These are phyloP conservation scores for Priceomyces carsonii DNA, from an alignment of 805 yeast genomes.

Conservation along the genomic window DNA sequence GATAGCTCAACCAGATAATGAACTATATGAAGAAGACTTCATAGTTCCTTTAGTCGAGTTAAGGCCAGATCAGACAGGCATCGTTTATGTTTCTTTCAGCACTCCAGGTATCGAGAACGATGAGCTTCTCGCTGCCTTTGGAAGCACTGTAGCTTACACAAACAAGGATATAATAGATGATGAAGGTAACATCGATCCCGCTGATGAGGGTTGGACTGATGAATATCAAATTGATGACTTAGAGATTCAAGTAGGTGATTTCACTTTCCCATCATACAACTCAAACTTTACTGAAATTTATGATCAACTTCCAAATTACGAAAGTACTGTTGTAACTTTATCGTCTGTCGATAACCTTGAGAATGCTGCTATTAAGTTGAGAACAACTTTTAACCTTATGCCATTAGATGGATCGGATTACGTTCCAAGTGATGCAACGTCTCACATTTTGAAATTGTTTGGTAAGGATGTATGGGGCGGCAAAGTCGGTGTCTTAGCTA, in stretches of 20 bases:
- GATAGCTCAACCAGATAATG: conserved; percentile 61
- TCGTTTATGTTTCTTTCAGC: conserved; percentile 74
- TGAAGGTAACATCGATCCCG: conserved; percentile 63
- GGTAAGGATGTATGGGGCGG: conserved; percentile 74
- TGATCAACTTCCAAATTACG: conserved; percentile 66
- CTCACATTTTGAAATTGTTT: conserved; percentile 76
- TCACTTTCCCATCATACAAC: conserved; percentile 71
- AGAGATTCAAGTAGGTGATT: conserved; percentile 77
- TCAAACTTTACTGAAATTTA: conserved; percentile 73
- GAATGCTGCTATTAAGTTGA: conserved; percentile 51
- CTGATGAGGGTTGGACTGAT: conserved; percentile 84
- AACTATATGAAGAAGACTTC: conserved; percentile 64
- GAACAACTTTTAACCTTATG: conserved; percentile 46
- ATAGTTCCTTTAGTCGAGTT: conserved; percentile 72
- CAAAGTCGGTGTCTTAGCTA: conserved; percentile 51
- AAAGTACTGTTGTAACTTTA: conserved; percentile 69
- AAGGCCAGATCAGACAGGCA: conserved; percentile 68
- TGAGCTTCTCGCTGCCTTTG: conserved; percentile 47
- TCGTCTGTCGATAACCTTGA: conserved; percentile 39
- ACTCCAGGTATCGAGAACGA: conserved; percentile 55
- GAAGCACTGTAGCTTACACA: conserved; percentile 69
- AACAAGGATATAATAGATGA: conserved; percentile 78
- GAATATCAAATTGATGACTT: conserved; percentile 89
- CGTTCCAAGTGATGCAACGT: conserved; percentile 57
- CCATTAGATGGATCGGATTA: conserved; percentile 74